These are phyloP conservation scores for Gossypium stocksii DNA, from an alignment of 345 rosid species.

Conservation along the genomic window DNA sequence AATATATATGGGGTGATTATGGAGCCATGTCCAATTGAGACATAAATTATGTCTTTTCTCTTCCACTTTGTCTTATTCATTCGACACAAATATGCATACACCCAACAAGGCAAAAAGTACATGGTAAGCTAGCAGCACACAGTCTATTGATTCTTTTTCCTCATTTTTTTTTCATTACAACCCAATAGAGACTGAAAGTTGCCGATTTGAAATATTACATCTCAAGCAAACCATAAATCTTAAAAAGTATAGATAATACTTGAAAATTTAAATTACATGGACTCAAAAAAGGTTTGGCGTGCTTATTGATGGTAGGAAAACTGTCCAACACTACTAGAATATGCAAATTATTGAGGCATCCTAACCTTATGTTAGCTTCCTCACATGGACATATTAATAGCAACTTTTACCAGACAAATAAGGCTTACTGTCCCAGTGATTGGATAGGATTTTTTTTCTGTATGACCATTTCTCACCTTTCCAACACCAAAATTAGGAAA, in stretches of 20 bases:
- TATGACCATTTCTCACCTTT: neutral
- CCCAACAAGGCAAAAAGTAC: neutral
- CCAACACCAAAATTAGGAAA: conserved; percentile 6
- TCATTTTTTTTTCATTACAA: too few species aligned
- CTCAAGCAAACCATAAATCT: neutral
- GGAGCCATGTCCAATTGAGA: too few species aligned
- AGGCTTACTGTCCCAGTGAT: too few species aligned
- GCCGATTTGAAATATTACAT: neutral
- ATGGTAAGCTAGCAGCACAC: neutral
- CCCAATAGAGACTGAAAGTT: too few species aligned
- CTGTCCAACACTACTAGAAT: too few species aligned
- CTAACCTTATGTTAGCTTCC: too few species aligned
- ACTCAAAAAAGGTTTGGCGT: neutral
- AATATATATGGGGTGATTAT: neutral
- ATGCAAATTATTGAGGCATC: too few species aligned
- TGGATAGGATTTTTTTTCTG: neutral
- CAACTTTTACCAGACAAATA: too few species aligned
- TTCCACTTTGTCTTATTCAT: too few species aligned
- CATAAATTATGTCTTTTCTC: too few species aligned
- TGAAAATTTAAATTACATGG: neutral
- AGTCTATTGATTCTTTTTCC: too few species aligned
- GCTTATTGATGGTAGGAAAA: neutral
- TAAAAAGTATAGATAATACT: conserved; percentile 3
- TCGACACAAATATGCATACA: neutral
- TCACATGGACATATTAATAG: too few species aligned